Base-by-base conservation (phyloP, 306 rosid genomes). In the Crataegus laevigata region DNA sequence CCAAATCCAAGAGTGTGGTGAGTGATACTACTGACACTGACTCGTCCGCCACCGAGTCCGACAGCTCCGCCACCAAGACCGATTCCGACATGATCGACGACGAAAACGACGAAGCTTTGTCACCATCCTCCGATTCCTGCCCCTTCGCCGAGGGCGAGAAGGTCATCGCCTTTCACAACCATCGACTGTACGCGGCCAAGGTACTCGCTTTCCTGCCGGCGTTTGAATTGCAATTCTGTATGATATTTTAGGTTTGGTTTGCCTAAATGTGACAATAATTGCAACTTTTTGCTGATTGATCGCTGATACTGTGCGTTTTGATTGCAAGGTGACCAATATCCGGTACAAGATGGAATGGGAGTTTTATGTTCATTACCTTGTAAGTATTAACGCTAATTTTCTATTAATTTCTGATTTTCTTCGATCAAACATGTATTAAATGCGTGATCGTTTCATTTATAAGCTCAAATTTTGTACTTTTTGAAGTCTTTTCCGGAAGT, bases 321-420 rank as follows among this genome's bases (percentile, higher is more conserved):
- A 70, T 84, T 80, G 30, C 55, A 59, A 91, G 98, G 96, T 91
- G 73, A 67, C 54, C 57, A 71, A 66, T 57, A 79, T 82, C 28
- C 85, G 85, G 21, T 73, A 72, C 76, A 70, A 67, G 73, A 40
- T 9, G 51, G 80, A 66, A 13, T 89, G 92, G 93, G 75, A 71
- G 28, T 87, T 81, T 82, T 59, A n/a, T 45, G 85, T 94, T 82
- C 97, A 91, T 81, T 94, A 94, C 80, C 88, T 66, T 54, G 98
- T 94, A 77, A 87, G 87, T 76, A 24, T 42, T 17, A n/a, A 8
- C 54, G 18, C 29, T 18, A 3, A 28, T 52, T 40, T 62, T 42
- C 24, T 28, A 13, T 61, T 61, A 58, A 61, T 61, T 59, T 73
- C 24, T 1, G 1, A 32, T 38, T 59, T 59, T 59, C 57, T 29